Evolutionary conservation across 2,329 filamentous ascomycete species (phyloP).

Genomic region (Albifimbria verrucaria): DNA sequence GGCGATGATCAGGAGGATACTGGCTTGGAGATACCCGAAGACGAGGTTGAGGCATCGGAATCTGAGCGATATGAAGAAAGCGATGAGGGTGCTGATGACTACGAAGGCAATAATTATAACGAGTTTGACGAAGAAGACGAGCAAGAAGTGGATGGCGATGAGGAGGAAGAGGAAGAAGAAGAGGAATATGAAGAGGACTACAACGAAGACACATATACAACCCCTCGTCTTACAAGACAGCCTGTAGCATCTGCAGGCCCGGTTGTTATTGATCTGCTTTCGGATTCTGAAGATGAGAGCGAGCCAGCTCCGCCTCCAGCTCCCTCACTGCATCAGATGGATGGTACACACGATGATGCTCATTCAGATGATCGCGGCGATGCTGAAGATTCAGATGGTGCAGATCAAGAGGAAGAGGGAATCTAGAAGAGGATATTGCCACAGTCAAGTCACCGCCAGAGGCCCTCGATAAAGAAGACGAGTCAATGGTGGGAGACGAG

Average conservation of each 20-base stretch:
- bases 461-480: neutral
- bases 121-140: conserved; percentile 22
- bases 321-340: neutral
- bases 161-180: conserved; percentile 14
- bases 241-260: conserved; percentile 25
- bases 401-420: conserved; percentile 12
- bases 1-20: conserved; percentile 16
- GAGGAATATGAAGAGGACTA: conserved; percentile 8
- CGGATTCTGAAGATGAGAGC: conserved; percentile 42
- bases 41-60: conserved; percentile 6
- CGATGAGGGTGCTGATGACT: conserved; percentile 25
- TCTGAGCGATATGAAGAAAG: conserved; percentile 14
- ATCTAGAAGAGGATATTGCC: conserved; percentile 15
- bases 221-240: conserved; percentile 3
- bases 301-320: neutral
- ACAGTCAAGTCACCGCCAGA: neutral
- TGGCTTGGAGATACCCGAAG: conserved; percentile 18
- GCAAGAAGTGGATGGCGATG: conserved; percentile 19
- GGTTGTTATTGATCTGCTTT: conserved; percentile 44
- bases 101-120: conserved; percentile 18
- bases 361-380: neutral
- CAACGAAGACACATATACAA: conserved; percentile 5
- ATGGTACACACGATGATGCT: neutral
- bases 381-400: neutral
- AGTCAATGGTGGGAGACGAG: neutral